Percentiles rank a stretch among this genome's conserved stretches.
These are phyloP conservation scores for Pichia sp. DNA, from an alignment of 1,139 yeast genomes.

Conservation along the genomic window DNA sequence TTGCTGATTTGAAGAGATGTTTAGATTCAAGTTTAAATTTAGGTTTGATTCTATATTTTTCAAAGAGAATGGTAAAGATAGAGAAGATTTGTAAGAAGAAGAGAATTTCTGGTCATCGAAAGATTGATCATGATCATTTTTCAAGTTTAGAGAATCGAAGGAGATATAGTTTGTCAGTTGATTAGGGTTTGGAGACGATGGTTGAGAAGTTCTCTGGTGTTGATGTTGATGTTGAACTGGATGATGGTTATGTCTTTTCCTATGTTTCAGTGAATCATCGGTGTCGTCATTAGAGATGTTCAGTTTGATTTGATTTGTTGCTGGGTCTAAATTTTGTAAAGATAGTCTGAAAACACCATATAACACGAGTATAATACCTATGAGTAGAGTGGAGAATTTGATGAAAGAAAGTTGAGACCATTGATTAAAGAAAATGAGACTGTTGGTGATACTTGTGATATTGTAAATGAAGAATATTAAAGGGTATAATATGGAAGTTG, in stretches of 20 bases:
- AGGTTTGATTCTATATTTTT: constrained; percentile 6
- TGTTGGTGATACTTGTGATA: constrained; percentile 65
- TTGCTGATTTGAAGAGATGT: background rate
- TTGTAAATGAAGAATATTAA: constrained; percentile 81
- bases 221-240: background rate
- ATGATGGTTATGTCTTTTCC: background rate
- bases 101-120: constrained; percentile 2
- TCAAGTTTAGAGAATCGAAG: constrained; percentile 28
- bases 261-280: background rate
- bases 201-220: background rate
- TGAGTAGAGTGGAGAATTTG: constrained; percentile 38
- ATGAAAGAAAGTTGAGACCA: constrained; percentile 33
- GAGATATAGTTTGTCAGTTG: constrained; percentile 31
- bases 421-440: constrained; percentile 56
- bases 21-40: background rate
- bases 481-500: constrained; percentile 78
- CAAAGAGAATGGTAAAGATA: constrained; percentile 8
- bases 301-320: background rate
- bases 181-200: background rate
- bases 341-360: constrained; percentile 50
- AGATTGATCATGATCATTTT: constrained; percentile 4
- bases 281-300: background rate
- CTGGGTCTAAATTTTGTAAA: constrained; percentile 25
- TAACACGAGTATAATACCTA: constrained; percentile 46
- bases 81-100: constrained; percentile 8